Conservation (phyloP, 139 green algal species). For the Picochlorum sp. region DNA sequence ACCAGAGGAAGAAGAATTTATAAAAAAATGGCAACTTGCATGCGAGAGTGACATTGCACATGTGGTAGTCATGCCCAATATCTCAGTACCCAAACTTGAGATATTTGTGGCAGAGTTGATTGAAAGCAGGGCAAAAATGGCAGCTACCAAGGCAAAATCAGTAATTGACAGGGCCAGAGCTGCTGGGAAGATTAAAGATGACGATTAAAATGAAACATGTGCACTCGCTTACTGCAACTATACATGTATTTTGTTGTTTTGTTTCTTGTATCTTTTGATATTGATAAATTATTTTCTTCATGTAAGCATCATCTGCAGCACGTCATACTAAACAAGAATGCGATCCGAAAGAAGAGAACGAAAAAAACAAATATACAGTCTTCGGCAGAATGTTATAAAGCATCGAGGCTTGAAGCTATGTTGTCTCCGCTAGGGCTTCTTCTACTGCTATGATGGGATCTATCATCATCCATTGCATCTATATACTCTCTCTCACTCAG, state of each 20-base stretch:
- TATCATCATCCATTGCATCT: slow-evolving; percentile 24
- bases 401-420: neutral
- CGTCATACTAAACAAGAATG: too few species aligned
- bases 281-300: too few species aligned
- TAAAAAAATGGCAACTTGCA: slow-evolving; percentile 92
- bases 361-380: too few species aligned
- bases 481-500: slow-evolving; percentile 20
- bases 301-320: too few species aligned
- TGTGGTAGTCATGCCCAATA: slow-evolving; percentile 97
- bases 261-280: too few species aligned
- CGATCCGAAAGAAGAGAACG: too few species aligned
- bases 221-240: too few species aligned
- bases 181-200: neutral
- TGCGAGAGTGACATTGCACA: slow-evolving; percentile 91
- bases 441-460: neutral
- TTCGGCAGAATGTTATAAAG: too few species aligned
- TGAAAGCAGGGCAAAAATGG: slow-evolving; percentile 10
- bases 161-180: neutral
- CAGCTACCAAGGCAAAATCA: neutral
- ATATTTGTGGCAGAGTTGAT: slow-evolving; percentile 75
- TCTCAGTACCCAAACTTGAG: slow-evolving; percentile 82
- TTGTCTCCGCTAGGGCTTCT: neutral
- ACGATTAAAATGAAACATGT: neutral
- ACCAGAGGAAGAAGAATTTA: slow-evolving; percentile 68
- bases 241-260: too few species aligned